These are phyloP conservation scores for Lithospermum erythrorhizon DNA, from an alignment of 257 asterid species.

Conservation along the genomic window DNA sequence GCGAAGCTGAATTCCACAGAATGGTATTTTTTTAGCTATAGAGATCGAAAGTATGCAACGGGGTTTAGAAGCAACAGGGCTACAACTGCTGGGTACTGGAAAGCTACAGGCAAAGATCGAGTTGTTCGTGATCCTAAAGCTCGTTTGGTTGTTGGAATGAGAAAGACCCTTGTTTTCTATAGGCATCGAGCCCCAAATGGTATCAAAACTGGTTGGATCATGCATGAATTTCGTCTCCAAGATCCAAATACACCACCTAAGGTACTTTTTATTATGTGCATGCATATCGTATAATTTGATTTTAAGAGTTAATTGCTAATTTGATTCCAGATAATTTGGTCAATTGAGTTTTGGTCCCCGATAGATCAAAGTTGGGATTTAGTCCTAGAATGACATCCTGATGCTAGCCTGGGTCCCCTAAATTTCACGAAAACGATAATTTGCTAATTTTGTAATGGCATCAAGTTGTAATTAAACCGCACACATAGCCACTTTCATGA, in stretches of 20 bases:
- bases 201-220: slow-evolving; percentile 75
- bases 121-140: slow-evolving; percentile 36
- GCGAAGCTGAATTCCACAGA: slow-evolving; percentile 73
- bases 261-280: slow-evolving; percentile 28
- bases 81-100: slow-evolving; percentile 78
- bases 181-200: slow-evolving; percentile 81
- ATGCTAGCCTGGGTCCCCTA: too few species aligned
- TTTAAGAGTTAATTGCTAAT: too few species aligned
- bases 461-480: too few species aligned
- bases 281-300: too few species aligned
- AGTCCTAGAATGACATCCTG: too few species aligned
- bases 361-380: too few species aligned
- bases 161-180: slow-evolving; percentile 85
- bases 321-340: too few species aligned
- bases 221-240: slow-evolving; percentile 89
- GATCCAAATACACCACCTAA: slow-evolving; percentile 70
- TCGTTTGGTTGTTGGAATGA: slow-evolving; percentile 53
- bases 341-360: too few species aligned
- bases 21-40: slow-evolving; percentile 90
- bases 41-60: slow-evolving; percentile 73
- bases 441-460: too few species aligned
- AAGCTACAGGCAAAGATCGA: slow-evolving; percentile 85
- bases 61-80: slow-evolving; percentile 73
- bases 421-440: too few species aligned
- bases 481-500: too few species aligned